Base-by-base conservation (phyloP, 2,329 filamentous ascomycete species). In the Chrysosporium queenslandicum region DNA sequence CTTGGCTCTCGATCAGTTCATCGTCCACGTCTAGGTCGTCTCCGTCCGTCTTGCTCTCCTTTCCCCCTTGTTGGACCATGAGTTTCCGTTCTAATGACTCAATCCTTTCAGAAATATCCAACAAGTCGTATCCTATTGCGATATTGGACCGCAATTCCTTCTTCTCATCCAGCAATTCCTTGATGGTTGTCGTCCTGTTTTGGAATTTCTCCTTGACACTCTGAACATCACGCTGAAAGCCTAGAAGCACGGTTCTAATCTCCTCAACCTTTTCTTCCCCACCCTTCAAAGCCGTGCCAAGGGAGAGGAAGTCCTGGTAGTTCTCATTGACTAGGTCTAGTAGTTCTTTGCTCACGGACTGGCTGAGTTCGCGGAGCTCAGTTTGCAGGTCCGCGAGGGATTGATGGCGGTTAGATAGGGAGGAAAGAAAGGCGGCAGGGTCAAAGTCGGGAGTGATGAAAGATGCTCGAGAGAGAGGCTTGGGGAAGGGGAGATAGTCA, bases 321-420 rank as follows among this genome's bases (percentile, higher is more conserved):
- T 98, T 94, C 48, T 85, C 80, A 65, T 98, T 98, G 59, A 98
- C 92, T 6, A 98, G 80, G 70, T 96, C 91, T 16, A 98, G 77
- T 2, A 98, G 77, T 71, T 98, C 92, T 57, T 85, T 81, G 62
- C 83, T 86, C 56, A 98, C 83, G 18, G 84, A 78, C 60, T 86
- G 80, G 59, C 83, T 87, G 49, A 94, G 79, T 54, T 89, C 81
- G 41, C 90, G 83, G 14, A 98, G 76, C 63, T 98, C 94, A 4
- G 83, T 73, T 32, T 91, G 87, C 29, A 98, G 76, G 67, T 98
- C 92, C 66, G 95, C 90, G 45, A 98, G 86, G 0, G 91, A 96
- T 68, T 98, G 92, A 68, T 98, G 92, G 1, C 92, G 85, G 64
- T 92, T 83, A 18, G 82, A 81, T 1, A 95, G 77, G 1, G 86